Conservation (phyloP, 768 basidiomycete species). For the Suillus decipiens region DNA sequence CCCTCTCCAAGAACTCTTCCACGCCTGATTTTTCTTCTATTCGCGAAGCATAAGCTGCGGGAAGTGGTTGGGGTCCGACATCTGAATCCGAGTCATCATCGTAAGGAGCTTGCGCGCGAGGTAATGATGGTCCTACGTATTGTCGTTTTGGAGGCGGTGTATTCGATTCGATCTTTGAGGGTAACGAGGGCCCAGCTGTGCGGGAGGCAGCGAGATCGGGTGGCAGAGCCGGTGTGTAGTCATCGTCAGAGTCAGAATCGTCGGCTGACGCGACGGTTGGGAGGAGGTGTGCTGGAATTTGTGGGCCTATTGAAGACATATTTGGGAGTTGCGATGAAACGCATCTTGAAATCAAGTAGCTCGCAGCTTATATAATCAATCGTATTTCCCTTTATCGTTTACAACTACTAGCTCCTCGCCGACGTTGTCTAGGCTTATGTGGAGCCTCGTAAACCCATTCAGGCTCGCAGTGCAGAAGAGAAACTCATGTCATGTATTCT, state of each 20-base stretch:
- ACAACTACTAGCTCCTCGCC: no score
- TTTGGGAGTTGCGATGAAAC: constrained; percentile 21
- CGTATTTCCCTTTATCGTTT: no score
- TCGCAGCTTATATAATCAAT: background rate
- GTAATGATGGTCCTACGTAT: constrained; percentile 56
- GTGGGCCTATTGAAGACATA: constrained; percentile 56
- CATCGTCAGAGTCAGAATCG: constrained; percentile 53
- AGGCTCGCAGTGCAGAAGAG: no score
- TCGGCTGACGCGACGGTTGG: constrained; percentile 16
- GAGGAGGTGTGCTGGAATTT: constrained; percentile 52
- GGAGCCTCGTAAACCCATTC: no score
- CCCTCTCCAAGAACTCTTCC: constrained; percentile 80
- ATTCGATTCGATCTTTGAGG: constrained; percentile 22
- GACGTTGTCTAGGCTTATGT: no score
- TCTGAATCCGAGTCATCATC: constrained; percentile 71
- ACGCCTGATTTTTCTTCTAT: constrained; percentile 62
- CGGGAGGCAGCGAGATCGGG: constrained; percentile 62
- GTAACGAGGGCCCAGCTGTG: constrained; percentile 30
- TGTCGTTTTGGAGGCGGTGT: constrained; percentile 35
- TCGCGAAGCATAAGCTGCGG: constrained; percentile 36
- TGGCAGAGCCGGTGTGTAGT: constrained; percentile 72
- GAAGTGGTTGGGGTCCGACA: constrained; percentile 80
- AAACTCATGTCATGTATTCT: no score
- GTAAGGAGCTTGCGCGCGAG: constrained; percentile 37
- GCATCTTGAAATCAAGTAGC: background rate